Base-by-base conservation (phyloP, 371 early-diverging fungal genomes). In the Mucor sp. region DNA sequence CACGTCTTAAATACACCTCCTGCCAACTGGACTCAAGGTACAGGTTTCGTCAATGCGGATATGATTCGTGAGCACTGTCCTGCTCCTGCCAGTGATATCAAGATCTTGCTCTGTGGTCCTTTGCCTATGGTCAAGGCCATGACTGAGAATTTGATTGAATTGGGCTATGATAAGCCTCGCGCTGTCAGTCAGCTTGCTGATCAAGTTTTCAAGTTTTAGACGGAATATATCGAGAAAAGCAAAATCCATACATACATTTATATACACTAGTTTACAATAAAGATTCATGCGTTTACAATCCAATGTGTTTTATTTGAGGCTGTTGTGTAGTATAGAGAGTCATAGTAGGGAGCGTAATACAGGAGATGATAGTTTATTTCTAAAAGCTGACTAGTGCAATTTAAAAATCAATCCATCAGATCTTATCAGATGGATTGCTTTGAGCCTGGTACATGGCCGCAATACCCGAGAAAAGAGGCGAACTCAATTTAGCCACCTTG, bases 101-200 rank as follows among this genome's bases (percentile, higher is more conserved):
- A 97, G 87, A 72, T 97, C 60, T 84, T 97, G 59, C 75, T 97
- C n/a, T 97, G 99, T 72, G 99, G 99, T 53, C 97, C 97, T 64
- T 91, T 92, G 58, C 96, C 94, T 3, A 97, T 97, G 97, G 80
- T 97, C 69, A 88, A 89, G 66, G 95, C 94, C 63, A 94, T 97
- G 96, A 71, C 84, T 66, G 85, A 79, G 71, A 72, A 86, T 39
- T 84, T 90, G 59, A 80, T 74, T 57, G 86, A 88, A 14, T 81
- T 94, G 39, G 93, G 92, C 47, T 93, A 86, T 72, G 90, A 91
- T 33, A 88, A 91, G 75, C 85, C 93, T 69, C 86, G 89, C 66
- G 87, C 90, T 65, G 83, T 95, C 59, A 94, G 94, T 78, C 95
- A 95, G 82, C 83, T 92, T 50, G 89, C 87, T 57, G 92, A 93